phyloP scores from a whole-genome alignment of 1,139 yeast genomes.

The Yamadazyma dushanensis region DNA sequence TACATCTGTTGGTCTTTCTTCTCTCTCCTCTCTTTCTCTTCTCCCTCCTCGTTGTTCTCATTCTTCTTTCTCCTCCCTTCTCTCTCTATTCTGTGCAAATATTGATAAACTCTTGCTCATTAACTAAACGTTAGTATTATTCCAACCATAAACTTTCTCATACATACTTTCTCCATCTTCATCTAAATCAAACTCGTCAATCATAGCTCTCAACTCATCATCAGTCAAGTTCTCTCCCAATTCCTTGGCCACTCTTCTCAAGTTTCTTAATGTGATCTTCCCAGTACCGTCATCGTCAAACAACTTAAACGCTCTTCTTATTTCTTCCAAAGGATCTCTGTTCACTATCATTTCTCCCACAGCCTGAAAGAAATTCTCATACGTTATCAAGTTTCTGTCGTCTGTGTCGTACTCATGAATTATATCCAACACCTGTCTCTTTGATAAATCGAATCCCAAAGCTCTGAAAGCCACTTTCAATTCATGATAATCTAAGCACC shows the following conservation, averaged over 20 bases:
- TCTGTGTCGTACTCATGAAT: constrained; percentile 82
- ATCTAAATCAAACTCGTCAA: constrained; percentile 94
- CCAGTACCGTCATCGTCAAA: constrained; percentile 92
- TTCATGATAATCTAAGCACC: constrained; percentile 88
- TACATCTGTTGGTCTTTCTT: no score
- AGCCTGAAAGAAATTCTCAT: constrained; percentile 77
- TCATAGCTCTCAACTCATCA: constrained; percentile 94
- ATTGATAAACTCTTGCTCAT: constrained; percentile 88
- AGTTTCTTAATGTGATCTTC: constrained; percentile 75
- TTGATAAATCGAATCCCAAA: constrained; percentile 83
- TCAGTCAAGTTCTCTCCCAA: constrained; percentile 90
- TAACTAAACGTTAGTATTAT: constrained; percentile 39
- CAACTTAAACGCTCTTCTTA: constrained; percentile 82
- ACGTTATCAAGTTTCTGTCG: constrained; percentile 69
- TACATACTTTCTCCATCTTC: constrained; percentile 86
- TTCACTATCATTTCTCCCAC: constrained; percentile 78
- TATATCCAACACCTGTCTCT: constrained; percentile 77
- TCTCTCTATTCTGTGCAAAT: constrained; percentile 69
- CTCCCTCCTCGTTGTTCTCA: no score
- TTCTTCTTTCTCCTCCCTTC: no score
- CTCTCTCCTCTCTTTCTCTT: no score
- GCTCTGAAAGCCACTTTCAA: constrained; percentile 91
- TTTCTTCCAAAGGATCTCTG: constrained; percentile 92
- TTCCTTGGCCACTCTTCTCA: constrained; percentile 89
- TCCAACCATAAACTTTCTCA: constrained; percentile 2